These are phyloP conservation scores for Polyporus tsugae DNA, from an alignment of 1,284 basidiomycete genomes.

Conservation along the genomic window DNA sequence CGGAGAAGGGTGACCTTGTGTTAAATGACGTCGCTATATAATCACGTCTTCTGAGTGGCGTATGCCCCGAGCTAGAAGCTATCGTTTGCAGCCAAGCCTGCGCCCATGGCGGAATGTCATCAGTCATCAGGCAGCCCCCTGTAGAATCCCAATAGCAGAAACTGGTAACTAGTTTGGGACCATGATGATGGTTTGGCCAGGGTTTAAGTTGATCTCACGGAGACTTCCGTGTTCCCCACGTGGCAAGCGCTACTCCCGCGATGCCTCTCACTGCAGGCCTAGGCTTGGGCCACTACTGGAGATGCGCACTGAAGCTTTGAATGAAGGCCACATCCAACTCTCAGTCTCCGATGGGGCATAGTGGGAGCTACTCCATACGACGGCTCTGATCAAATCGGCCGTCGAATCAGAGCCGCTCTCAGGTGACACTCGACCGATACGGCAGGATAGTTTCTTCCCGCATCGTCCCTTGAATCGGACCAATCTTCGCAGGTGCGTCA, in stretches of 20 bases:
- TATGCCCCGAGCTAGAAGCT: not conserved
- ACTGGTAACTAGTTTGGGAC: not conserved
- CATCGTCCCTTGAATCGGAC: not conserved
- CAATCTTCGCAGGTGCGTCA: not conserved
- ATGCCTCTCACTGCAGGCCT: not conserved
- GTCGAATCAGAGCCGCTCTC: not conserved
- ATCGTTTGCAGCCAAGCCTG: not conserved
- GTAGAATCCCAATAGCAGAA: not conserved
- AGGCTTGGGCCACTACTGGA: too few relatives aligned
- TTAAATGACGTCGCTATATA: not conserved
- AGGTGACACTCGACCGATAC: not conserved
- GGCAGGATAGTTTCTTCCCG: not conserved
- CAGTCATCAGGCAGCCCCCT: not conserved
- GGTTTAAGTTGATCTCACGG: not conserved
- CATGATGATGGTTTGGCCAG: not conserved
- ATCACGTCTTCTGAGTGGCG: not conserved
- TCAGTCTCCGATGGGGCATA: not conserved
- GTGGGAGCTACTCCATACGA: not conserved
- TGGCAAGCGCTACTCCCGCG: conserved; percentile 5
- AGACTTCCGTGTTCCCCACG: not conserved
- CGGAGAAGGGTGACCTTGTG: not conserved
- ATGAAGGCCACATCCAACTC: not conserved
- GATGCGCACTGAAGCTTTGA: not conserved
- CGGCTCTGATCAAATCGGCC: not conserved
- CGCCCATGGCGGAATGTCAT: not conserved